Conservation (phyloP, 2,329 filamentous ascomycete genomes). For the Leptographium lundbergii region DNA sequence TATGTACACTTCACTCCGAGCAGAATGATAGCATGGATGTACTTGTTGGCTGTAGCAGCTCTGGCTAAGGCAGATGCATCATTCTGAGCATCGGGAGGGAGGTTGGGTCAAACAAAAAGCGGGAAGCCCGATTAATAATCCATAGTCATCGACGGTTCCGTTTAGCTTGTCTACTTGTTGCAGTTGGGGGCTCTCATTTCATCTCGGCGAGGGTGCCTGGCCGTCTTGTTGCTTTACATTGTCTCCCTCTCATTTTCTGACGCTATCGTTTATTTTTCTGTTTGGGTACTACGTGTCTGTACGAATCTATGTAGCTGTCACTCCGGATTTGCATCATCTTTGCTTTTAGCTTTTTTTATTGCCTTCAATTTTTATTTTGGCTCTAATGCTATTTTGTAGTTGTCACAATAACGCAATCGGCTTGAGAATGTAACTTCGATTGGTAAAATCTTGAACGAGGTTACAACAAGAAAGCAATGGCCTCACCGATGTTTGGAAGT, state of each 20-base stretch:
- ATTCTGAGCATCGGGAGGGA: not conserved
- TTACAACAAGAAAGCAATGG: not conserved
- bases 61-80: not conserved
- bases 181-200: not conserved
- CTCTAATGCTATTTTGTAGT: not conserved
- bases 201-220: not conserved
- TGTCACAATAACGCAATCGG: not conserved
- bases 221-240: not conserved
- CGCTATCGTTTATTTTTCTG: not conserved
- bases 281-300: not conserved
- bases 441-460: not conserved
- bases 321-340: not conserved
- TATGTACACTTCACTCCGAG: not conserved
- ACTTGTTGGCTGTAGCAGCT: not conserved
- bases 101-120: not conserved
- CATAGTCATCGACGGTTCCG: not conserved
- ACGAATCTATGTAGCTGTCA: not conserved
- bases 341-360: not conserved
- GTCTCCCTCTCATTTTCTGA: conserved; percentile 14
- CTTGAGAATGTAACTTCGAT: not conserved
- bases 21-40: not conserved
- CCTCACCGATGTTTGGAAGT: not conserved
- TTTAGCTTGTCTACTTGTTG: not conserved
- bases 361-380: not conserved
- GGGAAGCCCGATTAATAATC: not conserved